Evolutionary conservation across 805 yeast species (phyloP).

Genomic region (Metschnikowia matae): DNA sequence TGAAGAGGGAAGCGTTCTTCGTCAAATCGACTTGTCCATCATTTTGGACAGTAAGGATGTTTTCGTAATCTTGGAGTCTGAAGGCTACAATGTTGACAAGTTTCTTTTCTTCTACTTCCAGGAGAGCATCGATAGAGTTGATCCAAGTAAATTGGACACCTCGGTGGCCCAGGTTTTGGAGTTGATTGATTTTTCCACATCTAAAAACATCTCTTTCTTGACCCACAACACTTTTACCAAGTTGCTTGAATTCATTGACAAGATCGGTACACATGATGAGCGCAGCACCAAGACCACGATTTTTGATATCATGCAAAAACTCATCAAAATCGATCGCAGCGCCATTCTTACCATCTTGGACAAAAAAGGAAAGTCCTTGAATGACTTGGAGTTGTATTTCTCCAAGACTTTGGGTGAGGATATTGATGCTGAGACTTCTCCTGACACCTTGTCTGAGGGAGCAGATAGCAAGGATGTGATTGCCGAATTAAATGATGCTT

Average conservation of each 20-base stretch:
- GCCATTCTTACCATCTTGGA: conserved; percentile 21
- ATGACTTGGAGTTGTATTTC: conserved; percentile 51
- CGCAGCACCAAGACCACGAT: background rate
- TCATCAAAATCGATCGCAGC: conserved; percentile 20
- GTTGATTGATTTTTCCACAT: conserved; percentile 17
- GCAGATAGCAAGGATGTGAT: background rate
- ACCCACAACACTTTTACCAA: conserved; percentile 17
- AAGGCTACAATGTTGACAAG: conserved; percentile 28
- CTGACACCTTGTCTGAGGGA: background rate
- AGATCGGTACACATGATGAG: conserved; percentile 17
- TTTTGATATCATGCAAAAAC: conserved; percentile 18
- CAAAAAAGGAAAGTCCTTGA: conserved; percentile 17
- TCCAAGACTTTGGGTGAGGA: conserved; percentile 53
- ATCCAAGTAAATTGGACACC: conserved; percentile 14
- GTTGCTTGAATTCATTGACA: conserved; percentile 10
- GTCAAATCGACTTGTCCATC: conserved; percentile 5
- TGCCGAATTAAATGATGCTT: conserved; percentile 5
- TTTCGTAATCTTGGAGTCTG: conserved; percentile 17
- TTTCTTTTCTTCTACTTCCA: conserved; percentile 29
- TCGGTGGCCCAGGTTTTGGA: conserved; percentile 22
- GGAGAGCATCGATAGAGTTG: conserved; percentile 19
- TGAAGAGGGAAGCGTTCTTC: conserved; percentile 17
- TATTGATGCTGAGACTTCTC: conserved; percentile 6
- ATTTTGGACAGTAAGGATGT: conserved; percentile 9
- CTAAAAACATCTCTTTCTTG: conserved; percentile 8